Evolutionary conservation across 345 rosid genomes (phyloP).

Genomic region (Gossypium sturtianum): DNA sequence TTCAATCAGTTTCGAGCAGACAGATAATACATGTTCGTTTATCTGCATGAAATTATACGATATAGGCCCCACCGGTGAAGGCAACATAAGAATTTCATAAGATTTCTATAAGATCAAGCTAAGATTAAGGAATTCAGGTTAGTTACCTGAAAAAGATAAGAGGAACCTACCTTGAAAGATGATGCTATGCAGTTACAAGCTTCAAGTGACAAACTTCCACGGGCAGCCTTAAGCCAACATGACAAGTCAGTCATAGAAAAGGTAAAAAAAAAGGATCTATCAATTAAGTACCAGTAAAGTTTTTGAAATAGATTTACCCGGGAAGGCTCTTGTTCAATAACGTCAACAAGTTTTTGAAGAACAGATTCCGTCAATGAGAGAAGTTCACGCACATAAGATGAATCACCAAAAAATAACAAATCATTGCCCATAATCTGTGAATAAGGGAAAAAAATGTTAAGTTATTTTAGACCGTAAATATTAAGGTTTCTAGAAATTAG

Average conservation of each 20-base stretch:
- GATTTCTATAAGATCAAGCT: not conserved
- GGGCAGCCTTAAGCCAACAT: conserved; percentile 43
- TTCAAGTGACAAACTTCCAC: conserved; percentile 84
- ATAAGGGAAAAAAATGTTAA: not conserved
- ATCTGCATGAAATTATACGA: conserved; percentile 33
- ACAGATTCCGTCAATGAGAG: conserved; percentile 33
- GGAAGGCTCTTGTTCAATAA: conserved; percentile 61
- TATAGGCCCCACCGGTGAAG: not conserved
- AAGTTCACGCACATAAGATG: conserved; percentile 58
- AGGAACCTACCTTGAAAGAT: conserved; percentile 48
- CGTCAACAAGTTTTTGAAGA: conserved; percentile 41
- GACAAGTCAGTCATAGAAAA: conserved; percentile 16
- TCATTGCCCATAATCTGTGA: conserved; percentile 60
- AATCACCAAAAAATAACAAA: conserved; percentile 52
- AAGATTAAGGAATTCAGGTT: not conserved
- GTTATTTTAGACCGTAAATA: not conserved
- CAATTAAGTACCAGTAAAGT: not conserved
- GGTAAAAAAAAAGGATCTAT: not conserved
- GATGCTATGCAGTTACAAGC: conserved; percentile 80
- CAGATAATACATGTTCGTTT: conserved; percentile 28
- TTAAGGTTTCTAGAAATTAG: not conserved
- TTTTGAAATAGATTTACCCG: conserved; percentile 29
- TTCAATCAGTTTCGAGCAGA: conserved; percentile 61
- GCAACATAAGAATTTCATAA: not conserved
- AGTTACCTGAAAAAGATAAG: not conserved